Conservation (phyloP, 352 stramenopile genomes). For the Phytophthora pseudosyringae region DNA sequence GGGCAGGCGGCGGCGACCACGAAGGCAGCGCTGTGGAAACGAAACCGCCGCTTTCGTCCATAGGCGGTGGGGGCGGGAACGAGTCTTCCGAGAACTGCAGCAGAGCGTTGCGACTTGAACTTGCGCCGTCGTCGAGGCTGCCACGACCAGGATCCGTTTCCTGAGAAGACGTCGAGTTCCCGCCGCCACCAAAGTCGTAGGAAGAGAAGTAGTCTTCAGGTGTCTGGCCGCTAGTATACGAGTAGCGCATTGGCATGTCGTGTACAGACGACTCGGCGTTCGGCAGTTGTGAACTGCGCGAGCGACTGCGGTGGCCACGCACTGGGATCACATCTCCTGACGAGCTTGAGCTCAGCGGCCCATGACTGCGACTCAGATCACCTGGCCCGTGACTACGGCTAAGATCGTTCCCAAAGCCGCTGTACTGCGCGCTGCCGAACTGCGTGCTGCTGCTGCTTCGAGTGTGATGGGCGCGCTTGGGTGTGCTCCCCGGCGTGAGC, state of each 20-base stretch:
- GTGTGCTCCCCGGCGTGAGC: slow-evolving; percentile 58
- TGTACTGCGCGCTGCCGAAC: slow-evolving; percentile 31
- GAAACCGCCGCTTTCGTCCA: slow-evolving; percentile 72
- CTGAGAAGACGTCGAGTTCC: slow-evolving; percentile 61
- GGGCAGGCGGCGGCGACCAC: slow-evolving; percentile 77
- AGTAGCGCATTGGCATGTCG: slow-evolving; percentile 62
- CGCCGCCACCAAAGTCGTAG: slow-evolving; percentile 44
- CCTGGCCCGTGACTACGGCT: slow-evolving; percentile 38
- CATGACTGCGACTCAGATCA: slow-evolving; percentile 38
- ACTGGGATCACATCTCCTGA: slow-evolving; percentile 41
- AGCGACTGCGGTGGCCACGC: slow-evolving; percentile 60
- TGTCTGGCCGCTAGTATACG: slow-evolving; percentile 61
- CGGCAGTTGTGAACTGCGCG: slow-evolving; percentile 56
- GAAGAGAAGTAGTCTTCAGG: slow-evolving; percentile 62
- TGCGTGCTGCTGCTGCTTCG: slow-evolving; percentile 43
- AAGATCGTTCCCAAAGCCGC: slow-evolving; percentile 37
- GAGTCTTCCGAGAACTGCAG: slow-evolving; percentile 72
- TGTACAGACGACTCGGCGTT: slow-evolving; percentile 41
- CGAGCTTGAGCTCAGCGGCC: slow-evolving; percentile 27
- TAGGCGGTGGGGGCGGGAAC: slow-evolving; percentile 73
- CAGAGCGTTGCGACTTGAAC: slow-evolving; percentile 37
- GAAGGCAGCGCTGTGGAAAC: slow-evolving; percentile 71
- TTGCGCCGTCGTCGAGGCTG: slow-evolving; percentile 27
- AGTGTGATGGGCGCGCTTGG: slow-evolving; percentile 49
- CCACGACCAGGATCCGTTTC: slow-evolving; percentile 47